Percentiles rank a stretch among this genome's conserved stretches.
phyloP scores from a whole-genome alignment of 169 alveolate species.

The Ichthyophthirius multifiliis region DNA sequence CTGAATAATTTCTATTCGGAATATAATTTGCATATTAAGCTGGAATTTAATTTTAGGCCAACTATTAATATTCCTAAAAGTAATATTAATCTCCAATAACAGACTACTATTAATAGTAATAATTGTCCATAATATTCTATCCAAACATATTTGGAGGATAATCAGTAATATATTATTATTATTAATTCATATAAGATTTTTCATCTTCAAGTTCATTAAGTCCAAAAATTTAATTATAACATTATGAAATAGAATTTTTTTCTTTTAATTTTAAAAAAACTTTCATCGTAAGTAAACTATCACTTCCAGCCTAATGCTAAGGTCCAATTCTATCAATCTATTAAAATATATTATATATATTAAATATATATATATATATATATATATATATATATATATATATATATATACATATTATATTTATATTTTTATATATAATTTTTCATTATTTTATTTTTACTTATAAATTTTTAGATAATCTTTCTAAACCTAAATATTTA shows the following conservation, averaged over 20 bases:
- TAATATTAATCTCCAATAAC: too few species aligned
- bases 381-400: conserved; percentile 26
- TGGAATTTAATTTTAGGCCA: too few species aligned
- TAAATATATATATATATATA: too few species aligned
- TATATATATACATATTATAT: conserved; percentile 84
- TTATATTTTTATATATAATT: conserved; percentile 83
- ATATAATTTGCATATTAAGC: too few species aligned
- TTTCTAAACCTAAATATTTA: conserved; percentile 59
- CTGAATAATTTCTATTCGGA: too few species aligned
- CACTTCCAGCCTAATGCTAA: conserved; percentile 99
- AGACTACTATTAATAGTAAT: too few species aligned
- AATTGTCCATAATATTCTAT: too few species aligned
- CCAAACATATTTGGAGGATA: too few species aligned
- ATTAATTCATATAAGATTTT: background rate
- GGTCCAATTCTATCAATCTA: conserved; percentile 92
- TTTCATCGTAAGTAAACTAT: conserved; percentile 93
- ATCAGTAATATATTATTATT: background rate
- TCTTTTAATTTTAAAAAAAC: conserved; percentile 90
- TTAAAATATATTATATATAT: background rate
- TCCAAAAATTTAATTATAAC: conserved; percentile 23
- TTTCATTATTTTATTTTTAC: conserved; percentile 47
- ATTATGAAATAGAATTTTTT: background rate
- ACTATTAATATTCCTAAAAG: too few species aligned
- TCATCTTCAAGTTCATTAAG: conserved; percentile 8
- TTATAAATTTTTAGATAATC: conserved; percentile 54